Conservation (phyloP, 2,329 filamentous ascomycete species). For the Alternaria arborescens region DNA sequence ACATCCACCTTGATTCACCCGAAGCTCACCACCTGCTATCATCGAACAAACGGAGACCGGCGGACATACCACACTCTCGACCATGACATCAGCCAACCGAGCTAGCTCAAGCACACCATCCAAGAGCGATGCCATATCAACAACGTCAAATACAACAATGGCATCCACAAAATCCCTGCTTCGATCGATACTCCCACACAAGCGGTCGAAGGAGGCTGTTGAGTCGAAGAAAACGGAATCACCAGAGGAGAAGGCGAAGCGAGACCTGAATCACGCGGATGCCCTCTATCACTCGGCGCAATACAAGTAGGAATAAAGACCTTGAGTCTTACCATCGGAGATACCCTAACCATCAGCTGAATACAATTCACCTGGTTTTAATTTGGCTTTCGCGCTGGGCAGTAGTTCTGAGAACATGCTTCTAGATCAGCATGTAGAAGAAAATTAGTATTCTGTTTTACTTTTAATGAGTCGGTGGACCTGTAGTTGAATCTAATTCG, state of each 20-base stretch:
- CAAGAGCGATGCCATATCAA: slow-evolving; percentile 28
- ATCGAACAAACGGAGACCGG: not conserved
- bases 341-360: no score
- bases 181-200: slow-evolving; percentile 30
- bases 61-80: not conserved
- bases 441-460: not conserved
- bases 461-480: no score
- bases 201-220: slow-evolving; percentile 5
- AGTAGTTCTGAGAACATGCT: no score
- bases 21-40: not conserved
- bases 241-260: slow-evolving; percentile 21
- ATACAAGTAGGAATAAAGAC: not conserved
- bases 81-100: slow-evolving; percentile 12
- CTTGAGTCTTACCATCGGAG: not conserved
- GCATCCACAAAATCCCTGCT: slow-evolving; percentile 35
- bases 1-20: not conserved
- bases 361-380: not conserved
- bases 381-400: not conserved
- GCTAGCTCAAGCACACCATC: slow-evolving; percentile 1
- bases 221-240: slow-evolving; percentile 7
- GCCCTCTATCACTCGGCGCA: slow-evolving; percentile 17
- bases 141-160: slow-evolving; percentile 35
- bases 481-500: no score
- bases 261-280: slow-evolving; percentile 25
- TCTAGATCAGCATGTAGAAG: no score